Conservation (phyloP, 805 yeast genomes). For the Allodekkera sacchari region DNA sequence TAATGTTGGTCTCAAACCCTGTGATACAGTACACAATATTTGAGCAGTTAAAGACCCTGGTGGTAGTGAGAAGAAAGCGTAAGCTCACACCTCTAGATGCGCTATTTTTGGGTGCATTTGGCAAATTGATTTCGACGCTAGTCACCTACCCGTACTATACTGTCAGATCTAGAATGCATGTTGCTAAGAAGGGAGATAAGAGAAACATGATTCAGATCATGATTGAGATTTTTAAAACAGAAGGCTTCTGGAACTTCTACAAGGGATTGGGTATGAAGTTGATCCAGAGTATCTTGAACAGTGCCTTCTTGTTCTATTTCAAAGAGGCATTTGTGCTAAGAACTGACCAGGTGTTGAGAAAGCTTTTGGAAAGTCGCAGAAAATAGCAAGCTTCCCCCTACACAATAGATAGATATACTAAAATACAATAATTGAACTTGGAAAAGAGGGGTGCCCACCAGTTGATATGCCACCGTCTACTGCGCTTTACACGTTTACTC, state of each 20-base stretch:
- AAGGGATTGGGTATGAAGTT: conserved; percentile 76
- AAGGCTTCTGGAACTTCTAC: conserved; percentile 73
- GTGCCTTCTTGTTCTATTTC: conserved; percentile 84
- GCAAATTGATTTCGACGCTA: conserved; percentile 82
- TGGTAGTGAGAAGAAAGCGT: conserved; percentile 45
- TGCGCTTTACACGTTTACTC: not conserved
- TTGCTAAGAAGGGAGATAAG: conserved; percentile 28
- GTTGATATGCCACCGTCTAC: not conserved
- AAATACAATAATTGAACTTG: not conserved
- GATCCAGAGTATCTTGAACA: conserved; percentile 75
- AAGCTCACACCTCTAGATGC: conserved; percentile 68
- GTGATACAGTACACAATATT: conserved; percentile 86
- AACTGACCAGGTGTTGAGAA: conserved; percentile 44
- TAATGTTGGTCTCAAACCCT: conserved; percentile 80
- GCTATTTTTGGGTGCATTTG: conserved; percentile 79
- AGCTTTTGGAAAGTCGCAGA: too few species aligned
- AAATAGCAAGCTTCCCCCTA: too few species aligned
- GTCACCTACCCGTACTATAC: conserved; percentile 90
- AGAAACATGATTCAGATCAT: conserved; percentile 41
- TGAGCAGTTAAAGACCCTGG: conserved; percentile 70
- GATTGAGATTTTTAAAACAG: conserved; percentile 50
- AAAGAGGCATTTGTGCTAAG: conserved; percentile 73
- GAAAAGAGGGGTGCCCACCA: too few species aligned
- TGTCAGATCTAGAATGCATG: conserved; percentile 80
- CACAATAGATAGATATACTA: too few species aligned